Evolutionary conservation across 805 yeast species (phyloP), one percentile per base, ranked within the genome.

Genomic region (Yarrowia sp.): DNA sequence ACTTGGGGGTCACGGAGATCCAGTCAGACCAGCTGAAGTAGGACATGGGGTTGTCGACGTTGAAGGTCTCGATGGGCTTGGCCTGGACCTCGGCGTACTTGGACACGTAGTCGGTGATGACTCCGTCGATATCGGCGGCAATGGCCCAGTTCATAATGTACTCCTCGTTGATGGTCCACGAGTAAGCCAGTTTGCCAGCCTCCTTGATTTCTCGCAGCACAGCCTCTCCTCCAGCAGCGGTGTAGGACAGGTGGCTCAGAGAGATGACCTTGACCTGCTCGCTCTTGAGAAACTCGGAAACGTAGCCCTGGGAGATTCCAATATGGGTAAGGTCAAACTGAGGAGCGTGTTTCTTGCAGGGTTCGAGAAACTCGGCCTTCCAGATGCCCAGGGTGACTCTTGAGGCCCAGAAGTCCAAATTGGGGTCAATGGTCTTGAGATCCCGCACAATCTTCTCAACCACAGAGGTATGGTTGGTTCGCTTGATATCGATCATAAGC

Each of bases 241-340:
- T 75, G 85, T 82, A 74, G 82, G 80, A 74, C 40, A 73, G 69
- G 38, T 73, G 74, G 48, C 70, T 82, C 74, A 80, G 78, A 64
- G 92, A 88, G 50, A 88, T 84, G 41, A 88, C 90, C 38, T 82
- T 80, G 67, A 87, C 81, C 76, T 85, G 86, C 73, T 81, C 81
- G 72, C 85, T 85, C 19, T 75, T 72, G 72, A 80, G 71, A 69
- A 80, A 77, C 67, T 65, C 70, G 61, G 78, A 72, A 9, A 81
- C 78, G 48, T 77, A 72, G 16, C 81, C 71, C 53, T 78, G 71
- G 52, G 77, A 71, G 36, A 83, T 79, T 53, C 83, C 83, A 59
- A 79, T 78, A 68, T 76, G 78, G 38, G 77, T 70, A 14, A 79
- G 77, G 1, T 77, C 76, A 8, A 79, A 67, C 26, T 70, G 70